phyloP scores from a whole-genome alignment of 768 basidiomycete genomes.

The Lyophyllum semitale region DNA sequence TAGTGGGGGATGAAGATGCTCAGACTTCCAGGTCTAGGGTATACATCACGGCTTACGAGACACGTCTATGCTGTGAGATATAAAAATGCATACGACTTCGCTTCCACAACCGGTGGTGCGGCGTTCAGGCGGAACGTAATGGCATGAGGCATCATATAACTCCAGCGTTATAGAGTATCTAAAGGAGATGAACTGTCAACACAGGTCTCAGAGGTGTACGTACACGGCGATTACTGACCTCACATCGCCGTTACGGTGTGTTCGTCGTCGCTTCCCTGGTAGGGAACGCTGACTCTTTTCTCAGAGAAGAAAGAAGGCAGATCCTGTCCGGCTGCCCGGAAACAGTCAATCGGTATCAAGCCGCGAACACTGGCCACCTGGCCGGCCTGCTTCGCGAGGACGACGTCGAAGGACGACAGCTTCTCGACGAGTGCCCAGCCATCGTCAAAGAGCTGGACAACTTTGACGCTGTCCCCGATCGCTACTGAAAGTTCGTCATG shows the following conservation, averaged over 20 bases:
- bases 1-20: neutral
- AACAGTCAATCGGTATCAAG: slow-evolving; percentile 71
- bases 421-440: slow-evolving; percentile 71
- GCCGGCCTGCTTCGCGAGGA: slow-evolving; percentile 27
- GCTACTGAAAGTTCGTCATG: slow-evolving; percentile 60
- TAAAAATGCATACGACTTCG: neutral
- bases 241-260: slow-evolving; percentile 6
- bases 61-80: neutral
- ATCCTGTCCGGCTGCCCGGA: slow-evolving; percentile 49
- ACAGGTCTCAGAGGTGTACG: neutral
- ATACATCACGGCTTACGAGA: neutral
- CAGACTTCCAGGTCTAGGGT: neutral
- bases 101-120: neutral
- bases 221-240: neutral
- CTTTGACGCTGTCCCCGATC: slow-evolving; percentile 51
- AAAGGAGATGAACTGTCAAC: neutral
- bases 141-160: neutral
- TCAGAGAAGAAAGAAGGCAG: slow-evolving; percentile 50
- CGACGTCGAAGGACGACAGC: slow-evolving; percentile 20
- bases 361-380: slow-evolving; percentile 32
- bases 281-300: slow-evolving; percentile 43
- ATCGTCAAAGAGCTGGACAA: slow-evolving; percentile 63
- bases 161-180: neutral
- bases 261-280: neutral
- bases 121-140: neutral